These are phyloP conservation scores for Magnusiomyces fungicola DNA, from an alignment of 1,139 yeast species.

Conservation along the genomic window DNA sequence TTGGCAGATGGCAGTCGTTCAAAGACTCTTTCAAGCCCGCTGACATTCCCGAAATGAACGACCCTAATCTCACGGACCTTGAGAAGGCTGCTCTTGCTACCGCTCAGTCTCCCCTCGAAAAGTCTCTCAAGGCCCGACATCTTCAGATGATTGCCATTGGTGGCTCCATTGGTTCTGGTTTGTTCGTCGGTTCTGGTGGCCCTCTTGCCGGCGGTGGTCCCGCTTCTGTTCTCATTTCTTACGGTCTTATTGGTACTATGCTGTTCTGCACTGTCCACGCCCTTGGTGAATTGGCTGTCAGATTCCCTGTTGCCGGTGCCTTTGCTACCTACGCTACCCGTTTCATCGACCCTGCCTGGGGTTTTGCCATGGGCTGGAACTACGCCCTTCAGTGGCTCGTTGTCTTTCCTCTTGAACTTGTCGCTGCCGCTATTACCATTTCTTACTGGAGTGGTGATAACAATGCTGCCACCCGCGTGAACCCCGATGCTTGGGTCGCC, in stretches of 20 bases:
- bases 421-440: constrained; percentile 66
- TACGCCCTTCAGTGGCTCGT: constrained; percentile 72
- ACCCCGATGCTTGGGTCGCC: constrained; percentile 57
- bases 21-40: constrained; percentile 52
- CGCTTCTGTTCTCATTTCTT: constrained; percentile 55
- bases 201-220: constrained; percentile 57
- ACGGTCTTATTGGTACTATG: constrained; percentile 36
- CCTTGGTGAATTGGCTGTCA: constrained; percentile 55
- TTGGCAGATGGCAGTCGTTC: constrained; percentile 36
- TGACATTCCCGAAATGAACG: constrained; percentile 54
- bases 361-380: constrained; percentile 79
- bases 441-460: constrained; percentile 52
- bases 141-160: constrained; percentile 48
- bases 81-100: constrained; percentile 63
- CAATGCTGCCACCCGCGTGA: constrained; percentile 42
- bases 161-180: constrained; percentile 75
- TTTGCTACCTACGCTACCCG: constrained; percentile 49
- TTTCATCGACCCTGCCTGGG: constrained; percentile 58
- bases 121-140: constrained; percentile 59
- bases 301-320: constrained; percentile 56
- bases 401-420: constrained; percentile 66
- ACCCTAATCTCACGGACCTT: constrained; percentile 49
- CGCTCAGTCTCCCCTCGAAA: constrained; percentile 62
- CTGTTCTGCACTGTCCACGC: constrained; percentile 50
- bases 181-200: constrained; percentile 60